These are phyloP conservation scores for Tillandsia leiboldiana DNA, from an alignment of 176 grass and related monocot genomes.

Conservation along the genomic window DNA sequence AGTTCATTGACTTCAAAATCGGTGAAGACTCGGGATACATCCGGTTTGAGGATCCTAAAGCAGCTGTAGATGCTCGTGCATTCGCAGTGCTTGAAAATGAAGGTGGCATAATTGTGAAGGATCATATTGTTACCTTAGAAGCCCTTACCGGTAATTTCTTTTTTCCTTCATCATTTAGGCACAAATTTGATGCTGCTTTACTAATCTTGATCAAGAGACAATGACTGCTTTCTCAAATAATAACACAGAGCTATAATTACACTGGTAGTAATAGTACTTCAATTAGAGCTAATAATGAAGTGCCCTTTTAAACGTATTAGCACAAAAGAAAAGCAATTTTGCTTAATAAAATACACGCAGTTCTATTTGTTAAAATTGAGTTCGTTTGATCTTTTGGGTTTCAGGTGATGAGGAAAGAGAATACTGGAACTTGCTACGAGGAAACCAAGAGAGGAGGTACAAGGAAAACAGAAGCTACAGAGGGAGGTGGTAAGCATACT, in stretches of 20 bases:
- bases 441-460: slow-evolving; percentile 28
- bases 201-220: not conserved
- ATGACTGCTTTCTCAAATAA: no score
- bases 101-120: slow-evolving; percentile 70
- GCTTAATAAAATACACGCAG: not conserved
- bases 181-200: not conserved
- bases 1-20: slow-evolving; percentile 82
- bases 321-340: no score
- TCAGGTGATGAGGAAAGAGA: slow-evolving; percentile 84
- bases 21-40: slow-evolving; percentile 76
- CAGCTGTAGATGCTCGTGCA: slow-evolving; percentile 65
- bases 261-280: no score
- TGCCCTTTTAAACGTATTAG: no score
- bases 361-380: not conserved
- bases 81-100: slow-evolving; percentile 62
- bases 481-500: slow-evolving; percentile 46
- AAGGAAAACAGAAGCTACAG: slow-evolving; percentile 39
- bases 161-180: slow-evolving; percentile 1
- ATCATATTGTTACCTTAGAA: slow-evolving; percentile 63
- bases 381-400: slow-evolving; percentile 14
- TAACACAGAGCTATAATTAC: no score
- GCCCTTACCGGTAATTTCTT: slow-evolving; percentile 51
- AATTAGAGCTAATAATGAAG: no score
- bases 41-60: slow-evolving; percentile 64
- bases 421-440: slow-evolving; percentile 56